A percentile compares a stretch with the other conserved stretches of the same genome.
Evolutionary conservation across 345 rosid genomes (phyloP).

Genomic region (Stellera chamaejasme): DNA sequence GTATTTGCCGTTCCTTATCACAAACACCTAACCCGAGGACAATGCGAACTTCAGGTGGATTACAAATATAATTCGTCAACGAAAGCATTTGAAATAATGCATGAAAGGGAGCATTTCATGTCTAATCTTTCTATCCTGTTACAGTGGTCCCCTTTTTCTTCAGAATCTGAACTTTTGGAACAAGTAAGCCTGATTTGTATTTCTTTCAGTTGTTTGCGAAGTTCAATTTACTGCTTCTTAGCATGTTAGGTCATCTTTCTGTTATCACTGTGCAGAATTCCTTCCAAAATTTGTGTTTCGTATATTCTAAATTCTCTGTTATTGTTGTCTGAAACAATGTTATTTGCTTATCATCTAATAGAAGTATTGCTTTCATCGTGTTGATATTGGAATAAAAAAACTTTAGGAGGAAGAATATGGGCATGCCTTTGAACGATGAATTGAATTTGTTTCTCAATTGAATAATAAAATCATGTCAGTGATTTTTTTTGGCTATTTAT

Average conservation of each 20-base stretch:
- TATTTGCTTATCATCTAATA: too few species aligned
- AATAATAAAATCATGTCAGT: too few species aligned
- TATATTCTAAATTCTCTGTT: too few species aligned
- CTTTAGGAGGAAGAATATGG: too few species aligned
- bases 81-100: conserved; percentile 31
- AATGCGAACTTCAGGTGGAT: conserved; percentile 53
- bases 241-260: not conserved
- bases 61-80: conserved; percentile 41
- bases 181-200: conserved; percentile 40
- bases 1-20: conserved; percentile 1
- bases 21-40: conserved; percentile 4
- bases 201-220: too few species aligned
- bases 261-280: conserved; percentile 6
- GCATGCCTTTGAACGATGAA: too few species aligned
- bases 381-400: too few species aligned
- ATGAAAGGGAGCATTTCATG: conserved; percentile 46
- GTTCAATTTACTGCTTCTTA: conserved; percentile 1
- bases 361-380: too few species aligned
- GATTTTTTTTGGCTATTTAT: too few species aligned
- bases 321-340: too few species aligned
- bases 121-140: conserved; percentile 65
- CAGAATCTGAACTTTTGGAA: conserved; percentile 80
- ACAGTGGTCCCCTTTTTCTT: conserved; percentile 87
- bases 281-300: conserved; percentile 1
- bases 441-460: too few species aligned